phyloP scores from a whole-genome alignment of 2,329 filamentous ascomycete genomes.

The Diaporthe batatas region DNA sequence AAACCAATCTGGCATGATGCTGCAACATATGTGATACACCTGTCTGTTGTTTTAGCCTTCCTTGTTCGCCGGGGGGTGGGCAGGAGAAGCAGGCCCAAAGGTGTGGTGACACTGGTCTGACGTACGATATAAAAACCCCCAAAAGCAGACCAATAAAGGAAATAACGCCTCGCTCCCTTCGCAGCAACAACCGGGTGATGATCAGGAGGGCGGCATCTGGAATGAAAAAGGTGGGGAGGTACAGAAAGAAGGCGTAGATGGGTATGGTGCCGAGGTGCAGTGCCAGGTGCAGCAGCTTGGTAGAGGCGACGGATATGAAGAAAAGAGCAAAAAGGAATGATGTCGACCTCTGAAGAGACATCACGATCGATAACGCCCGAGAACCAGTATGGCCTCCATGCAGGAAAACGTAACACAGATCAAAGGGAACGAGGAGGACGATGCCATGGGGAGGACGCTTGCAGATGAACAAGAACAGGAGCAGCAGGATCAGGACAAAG shows the following conservation, averaged over 20 bases:
- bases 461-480: constrained; percentile 16
- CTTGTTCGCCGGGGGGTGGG: not conserved
- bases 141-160: constrained; percentile 28
- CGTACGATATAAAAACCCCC: constrained; percentile 29
- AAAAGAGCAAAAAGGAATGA: constrained; percentile 26
- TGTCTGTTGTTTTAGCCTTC: constrained; percentile 8
- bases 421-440: constrained; percentile 10
- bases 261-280: constrained; percentile 29
- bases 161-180: constrained; percentile 31
- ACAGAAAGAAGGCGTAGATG: constrained; percentile 16
- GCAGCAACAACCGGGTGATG: constrained; percentile 6
- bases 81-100: not conserved
- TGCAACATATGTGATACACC: constrained; percentile 18
- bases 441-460: constrained; percentile 19
- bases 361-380: constrained; percentile 30
- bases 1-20: constrained; percentile 29
- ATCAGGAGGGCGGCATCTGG: constrained; percentile 21
- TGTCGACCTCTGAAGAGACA: constrained; percentile 31
- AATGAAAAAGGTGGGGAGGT: constrained; percentile 30
- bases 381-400: constrained; percentile 29
- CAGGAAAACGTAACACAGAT: constrained; percentile 21
- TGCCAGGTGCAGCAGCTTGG: constrained; percentile 24
- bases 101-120: not conserved
- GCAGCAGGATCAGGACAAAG: constrained; percentile 20
- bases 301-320: constrained; percentile 15